phyloP scores from a whole-genome alignment of 192 early-diverging fungal genomes.

The Coemansia erecta region DNA sequence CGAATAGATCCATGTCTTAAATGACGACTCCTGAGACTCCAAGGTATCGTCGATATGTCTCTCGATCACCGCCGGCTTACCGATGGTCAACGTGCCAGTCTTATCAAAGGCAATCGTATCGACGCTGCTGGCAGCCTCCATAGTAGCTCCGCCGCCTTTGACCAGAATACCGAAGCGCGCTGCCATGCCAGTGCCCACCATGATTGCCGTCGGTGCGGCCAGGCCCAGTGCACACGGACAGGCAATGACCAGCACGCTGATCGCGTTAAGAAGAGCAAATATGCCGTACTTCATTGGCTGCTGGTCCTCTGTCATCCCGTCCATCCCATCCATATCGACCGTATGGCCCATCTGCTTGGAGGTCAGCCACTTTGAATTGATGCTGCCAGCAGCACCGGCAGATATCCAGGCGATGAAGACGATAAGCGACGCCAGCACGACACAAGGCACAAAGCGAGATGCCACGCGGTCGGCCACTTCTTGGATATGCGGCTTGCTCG shows the following conservation, averaged over 20 bases:
- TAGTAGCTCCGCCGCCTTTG: constrained; percentile 83
- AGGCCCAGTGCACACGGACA: constrained; percentile 96
- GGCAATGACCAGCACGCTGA: constrained; percentile 91
- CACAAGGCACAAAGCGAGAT: constrained; percentile 86
- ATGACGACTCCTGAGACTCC: constrained; percentile 41
- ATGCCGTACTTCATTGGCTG: constrained; percentile 47
- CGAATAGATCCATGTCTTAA: constrained; percentile 33
- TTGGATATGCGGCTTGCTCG: constrained; percentile 91
- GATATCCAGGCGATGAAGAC: constrained; percentile 81
- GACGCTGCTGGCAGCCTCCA: constrained; percentile 79
- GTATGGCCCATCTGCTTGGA: constrained; percentile 22
- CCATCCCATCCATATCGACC: neutral
- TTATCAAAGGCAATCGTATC: constrained; percentile 96
- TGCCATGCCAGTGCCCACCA: constrained; percentile 96
- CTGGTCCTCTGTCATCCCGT: constrained; percentile 8
- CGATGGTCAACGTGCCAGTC: constrained; percentile 92
- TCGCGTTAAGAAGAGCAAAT: constrained; percentile 71
- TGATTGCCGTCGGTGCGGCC: constrained; percentile 95
- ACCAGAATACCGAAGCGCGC: constrained; percentile 91
- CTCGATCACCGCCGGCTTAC: constrained; percentile 62
- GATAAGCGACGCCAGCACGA: constrained; percentile 67
- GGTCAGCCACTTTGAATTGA: constrained; percentile 30
- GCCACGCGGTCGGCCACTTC: constrained; percentile 85
- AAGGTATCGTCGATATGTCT: constrained; percentile 13
- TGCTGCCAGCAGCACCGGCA: constrained; percentile 34